A percentile compares a stretch with the other conserved stretches of the same genome.
Evolutionary conservation across 2,329 filamentous ascomycete genomes (phyloP).

Genomic region (Beauveria asiatica): DNA sequence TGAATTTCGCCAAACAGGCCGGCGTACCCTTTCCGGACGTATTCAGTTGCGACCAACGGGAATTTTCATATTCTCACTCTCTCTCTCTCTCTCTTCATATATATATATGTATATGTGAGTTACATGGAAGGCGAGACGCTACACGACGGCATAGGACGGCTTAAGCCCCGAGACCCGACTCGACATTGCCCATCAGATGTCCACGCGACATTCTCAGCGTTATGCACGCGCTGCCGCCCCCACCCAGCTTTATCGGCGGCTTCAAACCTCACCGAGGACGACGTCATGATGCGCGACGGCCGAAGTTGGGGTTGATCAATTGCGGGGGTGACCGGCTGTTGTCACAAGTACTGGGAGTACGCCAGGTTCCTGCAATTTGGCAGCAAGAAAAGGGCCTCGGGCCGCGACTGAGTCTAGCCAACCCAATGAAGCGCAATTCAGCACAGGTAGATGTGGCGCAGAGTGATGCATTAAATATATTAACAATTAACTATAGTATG

Average conservation of each 20-base stretch:
- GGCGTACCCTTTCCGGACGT: background rate
- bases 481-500: background rate
- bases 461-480: background rate
- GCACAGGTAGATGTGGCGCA: background rate
- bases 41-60: background rate
- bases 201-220: background rate
- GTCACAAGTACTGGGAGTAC: conserved; percentile 28
- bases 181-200: background rate
- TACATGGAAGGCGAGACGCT: background rate
- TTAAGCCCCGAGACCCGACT: background rate
- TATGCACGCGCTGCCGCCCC: background rate
- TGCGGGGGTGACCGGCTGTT: conserved; percentile 38
- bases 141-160: background rate
- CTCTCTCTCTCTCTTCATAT: too few species aligned
- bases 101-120: too few species aligned
- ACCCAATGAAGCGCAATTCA: too few species aligned
- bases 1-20: background rate
- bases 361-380: conserved; percentile 14
- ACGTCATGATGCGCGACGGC: conserved; percentile 22
- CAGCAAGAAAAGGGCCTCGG: too few species aligned
- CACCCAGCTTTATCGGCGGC: background rate
- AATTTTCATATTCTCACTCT: too few species aligned
- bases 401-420: too few species aligned
- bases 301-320: conserved; percentile 33
- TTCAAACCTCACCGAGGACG: conserved; percentile 9